Evolutionary conservation across 345 rosid genomes (phyloP).

Genomic region (Dovyalis caffra): DNA sequence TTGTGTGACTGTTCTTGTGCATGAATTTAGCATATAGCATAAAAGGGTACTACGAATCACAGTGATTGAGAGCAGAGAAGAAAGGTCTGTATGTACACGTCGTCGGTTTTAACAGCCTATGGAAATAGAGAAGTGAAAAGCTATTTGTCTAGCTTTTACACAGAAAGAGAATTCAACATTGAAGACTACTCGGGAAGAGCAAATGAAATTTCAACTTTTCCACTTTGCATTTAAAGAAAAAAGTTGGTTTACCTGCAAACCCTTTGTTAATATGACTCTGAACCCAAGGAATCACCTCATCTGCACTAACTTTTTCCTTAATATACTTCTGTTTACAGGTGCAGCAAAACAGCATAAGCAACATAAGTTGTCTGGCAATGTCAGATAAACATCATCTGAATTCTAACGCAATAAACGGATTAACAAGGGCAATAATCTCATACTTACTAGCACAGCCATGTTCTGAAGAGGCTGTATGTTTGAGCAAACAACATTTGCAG

Average conservation of each 20-base stretch:
- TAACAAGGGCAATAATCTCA: neutral
- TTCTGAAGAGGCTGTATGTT: constrained; percentile 85
- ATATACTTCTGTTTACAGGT: constrained; percentile 43
- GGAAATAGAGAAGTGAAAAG: no score
- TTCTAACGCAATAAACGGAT: neutral
- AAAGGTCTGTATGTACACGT: no score
- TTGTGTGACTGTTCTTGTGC: no score
- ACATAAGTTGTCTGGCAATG: neutral
- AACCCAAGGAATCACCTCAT: constrained; percentile 53
- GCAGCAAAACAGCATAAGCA: neutral
- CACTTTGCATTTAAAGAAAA: neutral
- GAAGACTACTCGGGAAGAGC: neutral
- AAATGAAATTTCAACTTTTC: neutral
- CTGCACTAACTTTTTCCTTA: constrained; percentile 49
- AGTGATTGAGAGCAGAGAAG: no score
- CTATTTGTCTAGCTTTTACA: no score
- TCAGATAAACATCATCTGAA: neutral
- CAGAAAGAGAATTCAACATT: no score
- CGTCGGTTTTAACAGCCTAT: no score
- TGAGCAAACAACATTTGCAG: constrained; percentile 65
- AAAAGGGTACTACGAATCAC: no score
- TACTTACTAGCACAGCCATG: constrained; percentile 52
- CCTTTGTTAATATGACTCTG: constrained; percentile 59
- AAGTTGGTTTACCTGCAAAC: constrained; percentile 49
- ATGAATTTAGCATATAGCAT: no score